Evolutionary conservation across 2,329 filamentous ascomycete species (phyloP).

Genomic region (Zarea fungicola): DNA sequence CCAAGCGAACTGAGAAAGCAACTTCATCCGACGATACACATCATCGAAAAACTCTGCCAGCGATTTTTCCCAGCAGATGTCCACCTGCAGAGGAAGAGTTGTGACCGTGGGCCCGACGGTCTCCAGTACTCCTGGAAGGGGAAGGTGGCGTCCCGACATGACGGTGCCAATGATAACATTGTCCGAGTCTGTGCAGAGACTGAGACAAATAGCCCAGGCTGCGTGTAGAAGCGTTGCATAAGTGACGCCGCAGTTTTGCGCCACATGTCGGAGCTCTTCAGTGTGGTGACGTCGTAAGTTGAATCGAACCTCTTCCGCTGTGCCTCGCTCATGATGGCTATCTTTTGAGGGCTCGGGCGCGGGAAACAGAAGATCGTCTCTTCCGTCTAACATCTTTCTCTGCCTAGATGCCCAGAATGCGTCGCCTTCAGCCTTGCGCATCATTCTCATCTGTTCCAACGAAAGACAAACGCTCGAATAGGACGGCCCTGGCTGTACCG

Average conservation of each 20-base stretch:
- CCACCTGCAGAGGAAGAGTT: slow-evolving; percentile 21
- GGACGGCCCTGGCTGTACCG: not conserved
- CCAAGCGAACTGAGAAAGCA: slow-evolving; percentile 15
- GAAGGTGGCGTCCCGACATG: slow-evolving; percentile 30
- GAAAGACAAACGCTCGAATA: not conserved
- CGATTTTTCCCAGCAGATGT: slow-evolving; percentile 13
- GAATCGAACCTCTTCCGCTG: not conserved
- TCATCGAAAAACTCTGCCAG: slow-evolving; percentile 14
- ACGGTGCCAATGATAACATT: slow-evolving; percentile 29
- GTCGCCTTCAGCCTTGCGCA: not conserved
- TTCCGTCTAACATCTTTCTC: not conserved
- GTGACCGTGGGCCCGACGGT: slow-evolving; percentile 32
- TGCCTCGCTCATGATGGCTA: not conserved
- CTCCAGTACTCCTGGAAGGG: slow-evolving; percentile 22
- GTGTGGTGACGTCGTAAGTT: not conserved
- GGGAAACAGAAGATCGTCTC: not conserved
- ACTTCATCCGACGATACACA: slow-evolving; percentile 8
- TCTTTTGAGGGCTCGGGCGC: not conserved
- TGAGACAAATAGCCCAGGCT: slow-evolving; percentile 32
- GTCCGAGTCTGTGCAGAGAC: slow-evolving; percentile 25
- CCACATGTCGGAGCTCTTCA: not conserved
- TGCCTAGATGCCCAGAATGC: not conserved
- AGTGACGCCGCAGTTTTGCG: slow-evolving; percentile 10
- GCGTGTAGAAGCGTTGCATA: slow-evolving; percentile 22
- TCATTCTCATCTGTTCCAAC: not conserved